Conservation (phyloP, 768 basidiomycete genomes). For the Boletus rufocinnamomeus region DNA sequence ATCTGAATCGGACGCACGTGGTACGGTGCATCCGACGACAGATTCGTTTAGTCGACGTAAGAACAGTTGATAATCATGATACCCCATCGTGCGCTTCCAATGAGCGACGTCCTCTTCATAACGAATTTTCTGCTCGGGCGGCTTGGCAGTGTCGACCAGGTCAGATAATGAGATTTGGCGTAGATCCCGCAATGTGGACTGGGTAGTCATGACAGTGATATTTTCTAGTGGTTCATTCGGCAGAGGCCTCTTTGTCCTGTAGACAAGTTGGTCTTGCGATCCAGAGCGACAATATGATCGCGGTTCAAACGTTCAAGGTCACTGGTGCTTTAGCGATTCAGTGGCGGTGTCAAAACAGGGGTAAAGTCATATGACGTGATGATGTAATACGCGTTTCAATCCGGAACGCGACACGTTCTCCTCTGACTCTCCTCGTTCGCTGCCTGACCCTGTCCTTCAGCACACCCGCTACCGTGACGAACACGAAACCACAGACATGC, state of each 20-base stretch:
- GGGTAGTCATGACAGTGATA: constrained; percentile 15
- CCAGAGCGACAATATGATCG: background rate
- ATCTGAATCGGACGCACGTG: constrained; percentile 31
- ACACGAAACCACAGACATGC: constrained; percentile 40
- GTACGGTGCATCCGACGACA: constrained; percentile 65
- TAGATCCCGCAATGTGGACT: constrained; percentile 27
- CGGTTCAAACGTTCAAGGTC: background rate
- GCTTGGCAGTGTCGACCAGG: constrained; percentile 12
- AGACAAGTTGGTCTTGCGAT: background rate
- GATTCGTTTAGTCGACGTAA: constrained; percentile 75
- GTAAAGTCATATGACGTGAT: constrained; percentile 22
- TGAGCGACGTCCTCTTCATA: constrained; percentile 68
- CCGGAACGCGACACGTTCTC: background rate
- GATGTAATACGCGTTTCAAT: constrained; percentile 29
- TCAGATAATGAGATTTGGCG: constrained; percentile 34
- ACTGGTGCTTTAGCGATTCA: background rate
- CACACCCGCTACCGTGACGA: background rate
- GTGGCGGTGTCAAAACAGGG: constrained; percentile 7
- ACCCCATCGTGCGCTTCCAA: constrained; percentile 77
- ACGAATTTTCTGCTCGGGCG: constrained; percentile 59
- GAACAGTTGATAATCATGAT: constrained; percentile 73
- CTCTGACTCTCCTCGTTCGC: constrained; percentile 6
- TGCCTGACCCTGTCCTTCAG: background rate
- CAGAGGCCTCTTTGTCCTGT: background rate
- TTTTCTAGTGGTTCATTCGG: background rate